Conservation (phyloP, 805 yeast genomes). For the Starmerella asiatica region DNA sequence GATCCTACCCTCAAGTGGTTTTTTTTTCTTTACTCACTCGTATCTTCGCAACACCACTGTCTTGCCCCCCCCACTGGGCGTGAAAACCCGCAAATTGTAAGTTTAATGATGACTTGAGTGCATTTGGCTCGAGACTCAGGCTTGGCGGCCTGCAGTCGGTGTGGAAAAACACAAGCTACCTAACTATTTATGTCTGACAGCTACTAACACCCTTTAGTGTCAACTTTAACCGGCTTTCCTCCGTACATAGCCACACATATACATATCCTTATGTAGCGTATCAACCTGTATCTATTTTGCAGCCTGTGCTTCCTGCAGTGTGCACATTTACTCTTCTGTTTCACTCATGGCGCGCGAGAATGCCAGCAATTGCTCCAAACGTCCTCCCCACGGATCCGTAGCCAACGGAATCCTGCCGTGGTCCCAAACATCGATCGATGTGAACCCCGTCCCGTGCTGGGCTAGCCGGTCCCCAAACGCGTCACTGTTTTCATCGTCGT, state of each 20-base stretch:
- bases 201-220: slow-evolving; percentile 17
- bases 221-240: background rate
- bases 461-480: slow-evolving; percentile 5
- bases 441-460: slow-evolving; percentile 5
- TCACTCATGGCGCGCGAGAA: slow-evolving; percentile 1
- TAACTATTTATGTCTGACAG: slow-evolving; percentile 52
- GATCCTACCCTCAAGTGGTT: no score
- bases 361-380: slow-evolving; percentile 15
- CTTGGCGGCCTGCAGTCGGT: slow-evolving; percentile 51
- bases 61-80: no score
- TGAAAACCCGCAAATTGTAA: slow-evolving; percentile 19
- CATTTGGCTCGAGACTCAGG: slow-evolving; percentile 92
- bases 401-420: slow-evolving; percentile 11
- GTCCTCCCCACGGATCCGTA: slow-evolving; percentile 15
- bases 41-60: no score
- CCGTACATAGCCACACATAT: no score
- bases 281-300: no score
- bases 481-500: slow-evolving; percentile 13
- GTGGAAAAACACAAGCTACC: slow-evolving; percentile 99
- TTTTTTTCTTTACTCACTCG: no score
- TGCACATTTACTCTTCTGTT: background rate
- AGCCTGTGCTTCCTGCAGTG: no score
- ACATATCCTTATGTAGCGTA: no score
- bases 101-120: slow-evolving; percentile 85
- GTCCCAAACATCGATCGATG: slow-evolving; percentile 15